Conservation (phyloP, 805 yeast species). For the Candida peoriensis region DNA sequence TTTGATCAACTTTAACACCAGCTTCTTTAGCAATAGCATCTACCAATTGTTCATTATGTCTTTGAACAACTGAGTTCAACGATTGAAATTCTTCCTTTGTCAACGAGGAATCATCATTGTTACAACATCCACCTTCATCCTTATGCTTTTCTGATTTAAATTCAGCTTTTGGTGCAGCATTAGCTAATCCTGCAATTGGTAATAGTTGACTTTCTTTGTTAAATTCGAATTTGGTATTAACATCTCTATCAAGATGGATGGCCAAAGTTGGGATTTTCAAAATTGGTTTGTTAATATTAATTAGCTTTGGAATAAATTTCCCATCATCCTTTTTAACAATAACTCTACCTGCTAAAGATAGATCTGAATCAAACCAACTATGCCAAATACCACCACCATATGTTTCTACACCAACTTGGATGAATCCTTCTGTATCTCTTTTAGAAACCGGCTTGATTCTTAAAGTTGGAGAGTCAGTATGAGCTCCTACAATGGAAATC, state of each 20-base stretch:
- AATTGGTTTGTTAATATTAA: conserved; percentile 78
- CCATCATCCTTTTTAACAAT: conserved; percentile 50
- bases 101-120: conserved; percentile 41
- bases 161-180: conserved; percentile 25
- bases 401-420: conserved; percentile 88
- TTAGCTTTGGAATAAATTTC: conserved; percentile 55
- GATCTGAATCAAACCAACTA: conserved; percentile 94
- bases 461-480: conserved; percentile 89
- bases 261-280: conserved; percentile 93
- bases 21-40: conserved; percentile 65
- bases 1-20: conserved; percentile 43
- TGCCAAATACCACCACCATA: conserved; percentile 98
- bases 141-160: conserved; percentile 15
- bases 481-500: conserved; percentile 88
- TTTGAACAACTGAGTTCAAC: conserved; percentile 54
- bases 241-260: conserved; percentile 80
- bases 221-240: conserved; percentile 75
- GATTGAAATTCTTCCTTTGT: conserved; percentile 57
- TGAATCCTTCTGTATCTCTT: conserved; percentile 64
- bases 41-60: conserved; percentile 74
- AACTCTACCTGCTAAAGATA: conserved; percentile 89
- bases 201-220: conserved; percentile 82
- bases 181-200: conserved; percentile 74
- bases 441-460: conserved; percentile 85
- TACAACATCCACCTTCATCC: conserved; percentile 38